phyloP scores from a whole-genome alignment of 768 basidiomycete species.

The Rhizopogon sp. region DNA sequence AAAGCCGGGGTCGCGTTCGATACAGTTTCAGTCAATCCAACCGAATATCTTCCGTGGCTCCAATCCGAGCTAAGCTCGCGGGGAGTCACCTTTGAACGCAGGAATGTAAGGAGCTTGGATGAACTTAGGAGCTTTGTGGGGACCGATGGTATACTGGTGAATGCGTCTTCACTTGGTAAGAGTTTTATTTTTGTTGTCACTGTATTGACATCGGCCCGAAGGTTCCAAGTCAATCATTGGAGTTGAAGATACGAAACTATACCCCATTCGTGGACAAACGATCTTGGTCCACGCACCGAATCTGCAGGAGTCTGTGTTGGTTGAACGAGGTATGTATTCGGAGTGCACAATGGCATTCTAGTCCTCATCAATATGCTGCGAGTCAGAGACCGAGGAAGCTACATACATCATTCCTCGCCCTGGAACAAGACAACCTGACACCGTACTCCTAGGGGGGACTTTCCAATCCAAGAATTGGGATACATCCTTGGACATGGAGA shows the following conservation, averaged over 20 bases:
- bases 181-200: not conserved
- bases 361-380: not conserved
- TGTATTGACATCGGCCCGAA: constrained; percentile 10
- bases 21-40: constrained; percentile 46
- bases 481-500: constrained; percentile 37
- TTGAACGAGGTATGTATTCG: constrained; percentile 18
- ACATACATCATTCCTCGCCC: constrained; percentile 66
- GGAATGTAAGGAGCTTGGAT: constrained; percentile 37
- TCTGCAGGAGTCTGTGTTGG: constrained; percentile 35
- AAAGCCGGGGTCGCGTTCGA: constrained; percentile 37
- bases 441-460: constrained; percentile 54
- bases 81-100: constrained; percentile 41
- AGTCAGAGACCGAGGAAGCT: constrained; percentile 19
- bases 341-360: not conserved
- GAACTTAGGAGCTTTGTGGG: constrained; percentile 39
- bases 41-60: constrained; percentile 47
- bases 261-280: constrained; percentile 82
- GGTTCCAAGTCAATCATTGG: constrained; percentile 74
- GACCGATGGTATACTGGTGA: constrained; percentile 40
- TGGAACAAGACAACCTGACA: constrained; percentile 33
- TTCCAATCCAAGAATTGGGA: constrained; percentile 47
- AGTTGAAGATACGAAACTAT: constrained; percentile 69
- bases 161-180: constrained; percentile 52
- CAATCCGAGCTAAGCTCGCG: constrained; percentile 31
- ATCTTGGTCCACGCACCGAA: constrained; percentile 69